These are phyloP conservation scores for Pyronema omphalodes DNA, from an alignment of 495 filamentous ascomycete genomes.

Conservation along the genomic window DNA sequence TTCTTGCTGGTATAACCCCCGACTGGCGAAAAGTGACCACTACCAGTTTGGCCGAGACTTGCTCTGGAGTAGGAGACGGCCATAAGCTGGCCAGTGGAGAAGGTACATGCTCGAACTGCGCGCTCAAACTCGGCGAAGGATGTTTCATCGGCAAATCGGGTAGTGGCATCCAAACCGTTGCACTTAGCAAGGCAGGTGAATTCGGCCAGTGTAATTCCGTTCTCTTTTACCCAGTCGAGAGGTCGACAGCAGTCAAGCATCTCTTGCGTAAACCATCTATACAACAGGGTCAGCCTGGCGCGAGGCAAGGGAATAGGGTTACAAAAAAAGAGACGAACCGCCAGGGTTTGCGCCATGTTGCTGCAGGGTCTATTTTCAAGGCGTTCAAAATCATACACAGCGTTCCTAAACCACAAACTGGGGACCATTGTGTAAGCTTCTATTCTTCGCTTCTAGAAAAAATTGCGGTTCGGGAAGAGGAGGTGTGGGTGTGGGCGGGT, in stretches of 20 bases:
- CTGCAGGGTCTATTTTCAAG: constrained; percentile 20
- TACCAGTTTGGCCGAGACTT: constrained; percentile 20
- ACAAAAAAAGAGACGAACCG: neutral
- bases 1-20: constrained; percentile 18
- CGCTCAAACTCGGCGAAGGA: constrained; percentile 19
- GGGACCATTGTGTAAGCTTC: neutral
- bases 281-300: neutral
- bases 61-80: constrained; percentile 22
- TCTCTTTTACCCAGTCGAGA: constrained; percentile 16
- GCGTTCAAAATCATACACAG: constrained; percentile 24
- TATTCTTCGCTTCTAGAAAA: neutral
- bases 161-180: constrained; percentile 20
- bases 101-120: constrained; percentile 13
- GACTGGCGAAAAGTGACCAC: constrained; percentile 22
- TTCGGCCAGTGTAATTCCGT: constrained; percentile 21
- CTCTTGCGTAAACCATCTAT: constrained; percentile 18
- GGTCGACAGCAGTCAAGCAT: constrained; percentile 24
- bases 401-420: constrained; percentile 23
- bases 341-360: constrained; percentile 22
- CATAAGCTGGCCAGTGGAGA: constrained; percentile 10
- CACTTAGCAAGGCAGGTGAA: constrained; percentile 21
- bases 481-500: neutral
- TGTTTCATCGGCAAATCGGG: constrained; percentile 17
- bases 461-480: neutral
- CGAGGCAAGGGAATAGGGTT: neutral